A percentile compares a stretch with the other conserved stretches of the same genome.
Evolutionary conservation across 805 yeast species (phyloP).

Genomic region (Blastobotrys attinorum): DNA sequence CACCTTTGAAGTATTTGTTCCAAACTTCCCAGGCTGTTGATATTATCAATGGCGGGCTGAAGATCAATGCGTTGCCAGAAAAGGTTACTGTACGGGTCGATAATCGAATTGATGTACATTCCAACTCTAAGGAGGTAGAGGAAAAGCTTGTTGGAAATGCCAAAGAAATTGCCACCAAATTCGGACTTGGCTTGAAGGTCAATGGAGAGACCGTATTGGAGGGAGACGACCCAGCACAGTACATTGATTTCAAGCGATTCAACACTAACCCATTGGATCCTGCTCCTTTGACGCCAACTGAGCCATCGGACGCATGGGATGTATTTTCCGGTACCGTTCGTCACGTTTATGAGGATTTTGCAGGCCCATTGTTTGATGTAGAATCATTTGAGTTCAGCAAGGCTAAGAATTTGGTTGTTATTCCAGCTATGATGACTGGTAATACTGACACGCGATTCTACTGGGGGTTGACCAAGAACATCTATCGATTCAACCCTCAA

Average conservation of each 20-base stretch:
- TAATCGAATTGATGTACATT: constrained; percentile 57
- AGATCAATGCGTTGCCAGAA: constrained; percentile 73
- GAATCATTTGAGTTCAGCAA: constrained; percentile 20
- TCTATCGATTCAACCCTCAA: constrained; percentile 41
- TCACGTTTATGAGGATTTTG: constrained; percentile 52
- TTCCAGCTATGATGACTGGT: constrained; percentile 58
- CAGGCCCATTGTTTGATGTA: constrained; percentile 16
- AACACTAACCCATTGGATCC: constrained; percentile 31
- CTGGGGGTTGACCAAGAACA: constrained; percentile 54
- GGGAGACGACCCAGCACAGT: constrained; percentile 10
- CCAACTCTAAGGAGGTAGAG: constrained; percentile 37
- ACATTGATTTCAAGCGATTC: constrained; percentile 1
- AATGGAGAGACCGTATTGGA: constrained; percentile 25
- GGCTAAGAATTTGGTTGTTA: constrained; percentile 34
- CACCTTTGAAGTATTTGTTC: constrained; percentile 25
- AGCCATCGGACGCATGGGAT: constrained; percentile 38
- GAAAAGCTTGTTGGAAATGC: constrained; percentile 34
- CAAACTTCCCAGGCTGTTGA: constrained; percentile 64
- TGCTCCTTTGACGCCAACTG: constrained; percentile 46
- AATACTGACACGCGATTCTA: constrained; percentile 65
- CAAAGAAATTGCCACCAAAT: constrained; percentile 36
- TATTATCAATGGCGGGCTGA: constrained; percentile 62
- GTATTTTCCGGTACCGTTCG: constrained; percentile 55
- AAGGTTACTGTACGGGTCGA: constrained; percentile 45
- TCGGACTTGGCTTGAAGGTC: constrained; percentile 40